A percentile compares a stretch with the other conserved stretches of the same genome.
These are phyloP conservation scores for Apiospora rasikravindrae DNA, from an alignment of 2,329 filamentous ascomycete species.

Conservation along the genomic window DNA sequence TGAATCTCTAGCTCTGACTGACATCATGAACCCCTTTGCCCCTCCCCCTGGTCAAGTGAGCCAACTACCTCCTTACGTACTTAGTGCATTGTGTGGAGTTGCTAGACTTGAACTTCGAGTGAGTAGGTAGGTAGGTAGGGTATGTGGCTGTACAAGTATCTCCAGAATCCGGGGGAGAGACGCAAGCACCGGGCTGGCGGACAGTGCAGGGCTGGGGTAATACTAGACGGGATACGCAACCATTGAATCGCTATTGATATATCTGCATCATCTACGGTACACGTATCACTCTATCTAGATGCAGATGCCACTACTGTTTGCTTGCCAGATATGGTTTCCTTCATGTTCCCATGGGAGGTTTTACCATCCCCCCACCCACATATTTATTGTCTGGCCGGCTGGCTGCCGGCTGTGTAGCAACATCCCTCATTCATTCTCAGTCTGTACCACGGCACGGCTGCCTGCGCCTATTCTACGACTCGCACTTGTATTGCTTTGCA, in stretches of 20 bases:
- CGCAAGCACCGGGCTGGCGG: not conserved
- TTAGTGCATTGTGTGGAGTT: not conserved
- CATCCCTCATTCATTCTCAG: too few species aligned
- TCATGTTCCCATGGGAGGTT: too few species aligned
- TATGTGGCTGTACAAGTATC: not conserved
- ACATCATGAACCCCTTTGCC: not conserved
- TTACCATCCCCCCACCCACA: too few species aligned
- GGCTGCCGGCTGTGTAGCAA: too few species aligned
- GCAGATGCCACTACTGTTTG: too few species aligned
- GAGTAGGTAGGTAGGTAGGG: too few species aligned
- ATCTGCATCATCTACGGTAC: too few species aligned
- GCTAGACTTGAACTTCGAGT: not conserved
- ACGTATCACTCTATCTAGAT: too few species aligned
- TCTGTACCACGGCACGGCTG: not conserved
- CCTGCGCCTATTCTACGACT: not conserved
- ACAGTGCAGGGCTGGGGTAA: not conserved
- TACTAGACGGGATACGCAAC: not conserved
- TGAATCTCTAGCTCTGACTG: not conserved
- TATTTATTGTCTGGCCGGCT: not conserved
- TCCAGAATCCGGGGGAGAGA: not conserved
- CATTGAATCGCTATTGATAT: too few species aligned
- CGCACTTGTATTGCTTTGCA: not conserved
- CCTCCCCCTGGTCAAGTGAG: not conserved
- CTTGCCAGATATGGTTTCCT: not conserved
- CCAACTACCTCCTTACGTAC: too few species aligned